Conservation (phyloP, 2,329 filamentous ascomycete species). For the Trichoderma afroharzianum region DNA sequence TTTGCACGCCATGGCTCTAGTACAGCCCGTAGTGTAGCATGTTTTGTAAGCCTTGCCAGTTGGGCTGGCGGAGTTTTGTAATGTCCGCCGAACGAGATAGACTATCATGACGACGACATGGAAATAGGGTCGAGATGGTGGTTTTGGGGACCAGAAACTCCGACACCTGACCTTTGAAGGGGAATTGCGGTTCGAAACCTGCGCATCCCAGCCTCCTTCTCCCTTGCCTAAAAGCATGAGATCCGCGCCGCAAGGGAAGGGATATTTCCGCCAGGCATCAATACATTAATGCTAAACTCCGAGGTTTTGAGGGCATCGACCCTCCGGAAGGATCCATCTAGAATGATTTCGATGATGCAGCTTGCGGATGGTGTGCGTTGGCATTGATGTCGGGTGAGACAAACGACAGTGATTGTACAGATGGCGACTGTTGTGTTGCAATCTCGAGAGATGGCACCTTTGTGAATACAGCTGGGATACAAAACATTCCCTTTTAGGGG, state of each 20-base stretch:
- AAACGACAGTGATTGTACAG: background rate
- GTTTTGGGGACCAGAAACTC: background rate
- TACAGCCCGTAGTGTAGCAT: background rate
- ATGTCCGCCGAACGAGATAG: slow-evolving; percentile 1
- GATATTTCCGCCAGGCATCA: background rate
- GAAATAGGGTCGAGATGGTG: background rate
- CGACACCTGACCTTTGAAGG: background rate
- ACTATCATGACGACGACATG: background rate
- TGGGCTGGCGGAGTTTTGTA: background rate
- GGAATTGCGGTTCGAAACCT: background rate
- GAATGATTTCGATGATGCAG: background rate
- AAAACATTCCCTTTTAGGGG: background rate
- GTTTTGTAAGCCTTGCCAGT: background rate
- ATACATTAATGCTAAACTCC: background rate
- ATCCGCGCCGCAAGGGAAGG: background rate
- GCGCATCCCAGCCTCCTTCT: background rate
- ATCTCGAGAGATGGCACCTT: background rate
- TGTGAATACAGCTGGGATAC: background rate
- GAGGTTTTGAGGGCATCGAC: background rate
- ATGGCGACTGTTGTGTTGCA: background rate
- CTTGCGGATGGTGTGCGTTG: background rate
- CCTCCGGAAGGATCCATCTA: background rate
- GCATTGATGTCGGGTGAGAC: background rate
- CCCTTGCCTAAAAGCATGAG: background rate
- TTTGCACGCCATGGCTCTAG: background rate